Base-by-base conservation (phyloP, 2,329 filamentous ascomycete species). In the Orbilia brochopaga region DNA sequence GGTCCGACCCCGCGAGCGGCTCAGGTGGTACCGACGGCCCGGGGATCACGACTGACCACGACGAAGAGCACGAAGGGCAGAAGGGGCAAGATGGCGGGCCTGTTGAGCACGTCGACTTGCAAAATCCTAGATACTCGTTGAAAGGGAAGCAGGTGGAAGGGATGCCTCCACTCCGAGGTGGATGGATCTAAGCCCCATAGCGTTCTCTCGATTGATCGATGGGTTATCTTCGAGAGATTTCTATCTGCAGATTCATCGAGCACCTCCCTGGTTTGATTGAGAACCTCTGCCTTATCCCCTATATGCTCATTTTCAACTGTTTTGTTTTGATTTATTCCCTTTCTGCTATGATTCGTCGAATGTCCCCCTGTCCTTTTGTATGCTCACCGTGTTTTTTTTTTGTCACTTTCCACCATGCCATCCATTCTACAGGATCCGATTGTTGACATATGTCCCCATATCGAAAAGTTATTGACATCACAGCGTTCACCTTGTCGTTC, bases 171-270 rank as follows among this genome's bases (percentile, higher is more conserved):
- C 13, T 46, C 1, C 37, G 7, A 27, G 59, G 50, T 15, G 59
- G 59, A 7, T 63, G 46, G 44, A 63, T 63, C 17, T 62, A 54
- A 42, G 15, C 11, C 15, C 23, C 19, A 10, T 11, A 37, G 8
- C 7, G 10, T 54, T 54, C 1, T 5, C 44, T 48, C 17, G 15
- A 10, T 19, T 4, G 7, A 23, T 19, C 2, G 11, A 5, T 5
- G 19, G 11, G 19, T 17, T 48, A 19, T 23, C 17, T 19, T 21
- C 17, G 8, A 5, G 17, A 5, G 17, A 44, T n/a, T n/a, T 44
- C 40, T 37, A 37, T 37, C 15, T 37, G 35, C 35, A n/a, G n/a
- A n/a, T n/a, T n/a, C n/a, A n/a, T n/a, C n/a, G n/a, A n/a, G n/a
- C n/a, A n/a, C n/a, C n/a, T n/a, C n/a, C n/a, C n/a, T n/a, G n/a